phyloP scores from a whole-genome alignment of 1,284 basidiomycete genomes.

The Puccinia hordei region DNA sequence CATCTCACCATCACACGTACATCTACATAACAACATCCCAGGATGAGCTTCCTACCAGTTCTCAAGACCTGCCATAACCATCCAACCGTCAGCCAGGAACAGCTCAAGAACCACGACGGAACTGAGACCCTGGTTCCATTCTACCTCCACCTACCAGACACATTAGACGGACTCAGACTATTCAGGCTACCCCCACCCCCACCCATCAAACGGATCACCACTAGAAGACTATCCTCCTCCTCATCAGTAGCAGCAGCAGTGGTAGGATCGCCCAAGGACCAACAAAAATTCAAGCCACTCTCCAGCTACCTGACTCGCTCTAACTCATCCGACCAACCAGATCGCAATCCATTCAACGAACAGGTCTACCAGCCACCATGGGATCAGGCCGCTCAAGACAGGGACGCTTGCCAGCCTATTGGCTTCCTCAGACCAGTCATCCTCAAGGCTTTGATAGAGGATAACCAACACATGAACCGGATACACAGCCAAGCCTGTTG shows the following conservation, averaged over 20 bases:
- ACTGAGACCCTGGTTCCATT: slow-evolving; percentile 24
- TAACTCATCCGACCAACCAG: slow-evolving; percentile 5
- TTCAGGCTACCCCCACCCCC: neutral
- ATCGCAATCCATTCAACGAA: neutral
- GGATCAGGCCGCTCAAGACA: neutral
- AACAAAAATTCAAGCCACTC: neutral
- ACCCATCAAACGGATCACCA: neutral
- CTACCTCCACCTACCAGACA: slow-evolving; percentile 29
- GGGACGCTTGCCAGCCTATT: slow-evolving; percentile 26
- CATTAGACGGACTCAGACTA: neutral
- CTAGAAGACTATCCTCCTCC: neutral
- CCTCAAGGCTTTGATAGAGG: slow-evolving; percentile 33
- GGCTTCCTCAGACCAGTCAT: slow-evolving; percentile 40
- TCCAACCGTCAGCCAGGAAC: neutral
- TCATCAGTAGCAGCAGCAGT: neutral
- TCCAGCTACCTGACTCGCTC: slow-evolving; percentile 3
- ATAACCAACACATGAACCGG: slow-evolving; percentile 36
- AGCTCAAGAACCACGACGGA: neutral
- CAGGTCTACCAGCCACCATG: slow-evolving; percentile 1
- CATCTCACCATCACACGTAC: too few relatives aligned
- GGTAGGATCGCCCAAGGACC: too few relatives aligned
- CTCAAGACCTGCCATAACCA: slow-evolving; percentile 14
- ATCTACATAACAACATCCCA: too few relatives aligned
- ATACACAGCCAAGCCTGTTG: slow-evolving; percentile 25
- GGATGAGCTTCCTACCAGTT: slow-evolving; percentile 17